phyloP scores from a whole-genome alignment of 2,329 filamentous ascomycete species.

The Arthrobotrys entomopaga region DNA sequence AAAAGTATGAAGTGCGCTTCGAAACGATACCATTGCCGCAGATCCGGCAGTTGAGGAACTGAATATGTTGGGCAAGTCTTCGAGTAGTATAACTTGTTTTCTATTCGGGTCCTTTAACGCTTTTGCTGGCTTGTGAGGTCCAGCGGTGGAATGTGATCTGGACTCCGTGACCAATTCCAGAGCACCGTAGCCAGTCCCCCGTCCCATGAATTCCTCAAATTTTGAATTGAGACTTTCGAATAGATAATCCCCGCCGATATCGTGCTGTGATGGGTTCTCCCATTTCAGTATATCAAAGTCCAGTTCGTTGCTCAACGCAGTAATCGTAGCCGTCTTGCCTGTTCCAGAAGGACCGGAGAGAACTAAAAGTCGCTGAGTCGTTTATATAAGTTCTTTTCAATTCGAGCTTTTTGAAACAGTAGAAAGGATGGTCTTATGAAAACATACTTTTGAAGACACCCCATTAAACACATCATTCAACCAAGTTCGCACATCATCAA shows the following conservation, averaged over 20 bases:
- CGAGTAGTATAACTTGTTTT: conserved; percentile 75
- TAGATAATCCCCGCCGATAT: conserved; percentile 64
- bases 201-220: conserved; percentile 90
- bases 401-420: conserved; percentile 11
- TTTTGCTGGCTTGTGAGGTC: conserved; percentile 24
- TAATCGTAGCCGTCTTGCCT: conserved; percentile 89
- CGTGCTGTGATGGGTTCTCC: conserved; percentile 74
- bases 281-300: conserved; percentile 84
- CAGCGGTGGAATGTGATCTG: conserved; percentile 29
- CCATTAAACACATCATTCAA: conserved; percentile 78
- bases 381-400: conserved; percentile 60
- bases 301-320: conserved; percentile 80
- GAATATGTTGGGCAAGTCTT: conserved; percentile 84
- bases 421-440: neutral
- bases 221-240: conserved; percentile 75
- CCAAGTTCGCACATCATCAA: conserved; percentile 85
- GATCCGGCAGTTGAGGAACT: conserved; percentile 70
- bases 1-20: conserved; percentile 70
- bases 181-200: conserved; percentile 63
- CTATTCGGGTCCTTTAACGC: conserved; percentile 21
- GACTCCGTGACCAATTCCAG: conserved; percentile 58
- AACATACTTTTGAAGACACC: conserved; percentile 55
- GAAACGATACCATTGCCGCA: conserved; percentile 72
- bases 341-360: conserved; percentile 90
- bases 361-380: conserved; percentile 78